phyloP scores from a whole-genome alignment of 768 basidiomycete genomes.

The Mycena vitilis region DNA sequence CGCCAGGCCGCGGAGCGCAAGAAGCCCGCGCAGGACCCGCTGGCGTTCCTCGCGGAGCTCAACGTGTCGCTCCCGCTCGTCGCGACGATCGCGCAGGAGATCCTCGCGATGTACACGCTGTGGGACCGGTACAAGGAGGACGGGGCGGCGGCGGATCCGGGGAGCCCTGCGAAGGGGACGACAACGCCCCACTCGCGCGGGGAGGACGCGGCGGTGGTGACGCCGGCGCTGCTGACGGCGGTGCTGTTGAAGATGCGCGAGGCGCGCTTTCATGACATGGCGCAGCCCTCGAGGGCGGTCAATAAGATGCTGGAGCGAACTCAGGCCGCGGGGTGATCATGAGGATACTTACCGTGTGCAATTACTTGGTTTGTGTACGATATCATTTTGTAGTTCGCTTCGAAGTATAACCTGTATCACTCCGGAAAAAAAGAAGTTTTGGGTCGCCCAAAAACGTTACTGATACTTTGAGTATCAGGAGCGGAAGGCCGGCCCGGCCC shows the following conservation, averaged over 20 bases:
- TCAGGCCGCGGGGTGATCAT: slow-evolving; percentile 74
- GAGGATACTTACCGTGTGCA: too few relatives aligned
- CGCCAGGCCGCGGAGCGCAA: slow-evolving; percentile 55
- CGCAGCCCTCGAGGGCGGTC: slow-evolving; percentile 61
- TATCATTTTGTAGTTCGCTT: too few relatives aligned
- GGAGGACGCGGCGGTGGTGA: slow-evolving; percentile 53
- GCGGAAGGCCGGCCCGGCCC: too few relatives aligned
- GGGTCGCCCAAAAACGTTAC: too few relatives aligned
- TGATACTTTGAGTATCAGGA: too few relatives aligned
- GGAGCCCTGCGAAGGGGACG: slow-evolving; percentile 34
- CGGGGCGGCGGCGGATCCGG: slow-evolving; percentile 48
- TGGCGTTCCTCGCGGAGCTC: slow-evolving; percentile 86
- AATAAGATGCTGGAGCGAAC: slow-evolving; percentile 82
- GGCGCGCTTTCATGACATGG: slow-evolving; percentile 65
- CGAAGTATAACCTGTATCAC: too few relatives aligned
- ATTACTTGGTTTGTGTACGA: too few relatives aligned
- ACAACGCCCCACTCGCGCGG: slow-evolving; percentile 42
- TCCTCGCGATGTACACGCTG: slow-evolving; percentile 87
- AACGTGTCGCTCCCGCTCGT: slow-evolving; percentile 87
- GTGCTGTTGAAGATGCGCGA: slow-evolving; percentile 78
- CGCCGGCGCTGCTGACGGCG: slow-evolving; percentile 66
- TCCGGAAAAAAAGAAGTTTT: too few relatives aligned
- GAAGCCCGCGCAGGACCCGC: slow-evolving; percentile 69
- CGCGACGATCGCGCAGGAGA: slow-evolving; percentile 90
- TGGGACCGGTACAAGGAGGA: slow-evolving; percentile 90